Evolutionary conservation across 73 alveolate species (phyloP).

Genomic region (Stentor coeruleus): DNA sequence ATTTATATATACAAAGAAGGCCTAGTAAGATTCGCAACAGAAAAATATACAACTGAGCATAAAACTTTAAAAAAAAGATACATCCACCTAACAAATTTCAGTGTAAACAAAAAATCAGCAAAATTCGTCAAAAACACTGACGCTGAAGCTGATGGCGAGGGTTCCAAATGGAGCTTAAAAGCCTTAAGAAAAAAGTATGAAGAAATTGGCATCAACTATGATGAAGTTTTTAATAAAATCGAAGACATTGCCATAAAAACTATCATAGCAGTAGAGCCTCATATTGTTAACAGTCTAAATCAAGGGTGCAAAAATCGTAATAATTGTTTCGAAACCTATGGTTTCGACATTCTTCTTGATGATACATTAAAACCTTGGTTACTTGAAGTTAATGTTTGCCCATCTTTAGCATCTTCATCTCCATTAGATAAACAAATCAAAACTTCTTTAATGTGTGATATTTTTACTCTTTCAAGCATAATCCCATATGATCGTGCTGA

Average conservation of each 20-base stretch:
- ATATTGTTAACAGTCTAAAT: constrained; percentile 38
- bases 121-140: constrained; percentile 61
- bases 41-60: constrained; percentile 67
- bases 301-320: constrained; percentile 45
- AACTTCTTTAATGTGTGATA: constrained; percentile 80
- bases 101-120: constrained; percentile 76
- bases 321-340: constrained; percentile 94
- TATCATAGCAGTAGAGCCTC: constrained; percentile 73
- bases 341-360: constrained; percentile 94
- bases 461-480: constrained; percentile 57
- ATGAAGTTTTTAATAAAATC: constrained; percentile 52
- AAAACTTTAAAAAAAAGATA: constrained; percentile 66
- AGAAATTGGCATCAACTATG: constrained; percentile 47
- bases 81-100: constrained; percentile 93
- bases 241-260: constrained; percentile 71
- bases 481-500: constrained; percentile 33
- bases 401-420: constrained; percentile 83
- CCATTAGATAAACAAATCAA: constrained; percentile 78
- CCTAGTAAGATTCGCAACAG: constrained; percentile 93
- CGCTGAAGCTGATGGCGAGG: constrained; percentile 50
- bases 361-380: constrained; percentile 89
- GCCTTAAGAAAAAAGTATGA: constrained; percentile 50
- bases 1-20: constrained; percentile 95
- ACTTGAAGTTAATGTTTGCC: constrained; percentile 91
- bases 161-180: constrained; percentile 75